Evolutionary conservation across 139 green algal species (phyloP), one percentile per base, ranked within the genome.

Genomic region (Marvania coccoides): DNA sequence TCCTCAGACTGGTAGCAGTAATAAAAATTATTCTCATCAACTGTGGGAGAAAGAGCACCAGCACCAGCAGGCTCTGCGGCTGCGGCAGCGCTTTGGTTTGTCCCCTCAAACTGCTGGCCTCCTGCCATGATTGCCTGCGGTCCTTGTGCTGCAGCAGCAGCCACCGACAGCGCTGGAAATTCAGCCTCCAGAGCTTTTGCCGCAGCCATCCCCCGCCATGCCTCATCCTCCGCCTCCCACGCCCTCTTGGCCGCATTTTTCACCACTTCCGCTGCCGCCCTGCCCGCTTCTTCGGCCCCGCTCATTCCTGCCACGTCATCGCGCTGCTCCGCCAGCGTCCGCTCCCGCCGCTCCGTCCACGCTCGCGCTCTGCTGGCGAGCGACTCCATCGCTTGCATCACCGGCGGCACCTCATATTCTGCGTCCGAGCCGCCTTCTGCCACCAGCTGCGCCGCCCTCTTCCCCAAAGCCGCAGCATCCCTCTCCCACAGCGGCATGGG

Each of bases 371-470:
- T 70, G 5, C 36, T 58, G 2, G 85, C 87, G 15, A 95, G 69
- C 9, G 74, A 56, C 31, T 94, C 88, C 56, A 89, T 67, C 0
- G 85, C 78, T 13, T 70, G 66, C 58, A 84, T 90, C 8, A 94
- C 28, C 57, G 54, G 77, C 12, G 85, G 85, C 5, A 80, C 87
- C 45, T 87, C 76, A 2, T 67, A 58, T 1, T 76, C 77, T 1
- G 84, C 83, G 34, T 83, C 81, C 24, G 55, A 14, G 6, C 78
- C 78, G 35, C 80, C 78, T 59, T 85, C 76, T 10, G 68, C 47
- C 4, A 59, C 68, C 37, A 87, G 72, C 73, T 80, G 35, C 2
- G 64, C 76, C 2, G 84, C 81, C 47, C 83, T 73, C 9, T 28
- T 46, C 1, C 82, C 82, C 36, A 94, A 80, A 70, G 84, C 68